phyloP scores from a whole-genome alignment of 2,329 filamentous ascomycete species.

The Epichloe glyceriae region DNA sequence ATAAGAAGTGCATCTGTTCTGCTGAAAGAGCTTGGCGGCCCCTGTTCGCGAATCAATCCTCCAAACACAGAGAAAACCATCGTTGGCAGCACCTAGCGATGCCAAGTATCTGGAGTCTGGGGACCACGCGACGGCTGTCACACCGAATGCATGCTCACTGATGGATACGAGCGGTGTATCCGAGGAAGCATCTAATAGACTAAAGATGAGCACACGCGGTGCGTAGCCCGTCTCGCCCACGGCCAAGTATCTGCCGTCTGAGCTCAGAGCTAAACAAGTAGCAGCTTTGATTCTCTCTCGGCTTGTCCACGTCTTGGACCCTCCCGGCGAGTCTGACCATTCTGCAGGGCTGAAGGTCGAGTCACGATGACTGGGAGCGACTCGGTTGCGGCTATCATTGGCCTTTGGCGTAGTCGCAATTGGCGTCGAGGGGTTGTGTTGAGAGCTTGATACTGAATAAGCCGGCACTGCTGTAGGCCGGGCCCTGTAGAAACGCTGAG shows the following conservation, averaged over 20 bases:
- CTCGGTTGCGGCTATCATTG: conserved; percentile 49
- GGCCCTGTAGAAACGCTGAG: conserved; percentile 83
- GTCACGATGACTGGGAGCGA: conserved; percentile 34
- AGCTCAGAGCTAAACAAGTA: conserved; percentile 78
- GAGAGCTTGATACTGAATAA: conserved; percentile 42
- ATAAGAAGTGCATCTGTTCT: conserved; percentile 83
- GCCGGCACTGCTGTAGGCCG: conserved; percentile 62
- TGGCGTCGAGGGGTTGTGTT: conserved; percentile 35
- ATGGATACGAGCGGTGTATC: conserved; percentile 76
- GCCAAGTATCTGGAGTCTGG: conserved; percentile 76
- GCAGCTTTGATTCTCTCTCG: conserved; percentile 89
- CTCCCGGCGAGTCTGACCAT: conserved; percentile 45
- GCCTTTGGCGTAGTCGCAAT: conserved; percentile 42
- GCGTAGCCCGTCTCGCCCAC: conserved; percentile 94
- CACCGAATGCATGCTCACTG: conserved; percentile 80
- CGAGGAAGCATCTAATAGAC: conserved; percentile 63
- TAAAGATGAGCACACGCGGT: conserved; percentile 83
- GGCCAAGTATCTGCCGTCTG: conserved; percentile 75
- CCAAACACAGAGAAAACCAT: conserved; percentile 92
- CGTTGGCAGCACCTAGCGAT: conserved; percentile 76
- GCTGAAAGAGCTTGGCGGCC: conserved; percentile 63
- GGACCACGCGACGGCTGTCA: conserved; percentile 81
- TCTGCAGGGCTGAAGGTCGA: conserved; percentile 33
- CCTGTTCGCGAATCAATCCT: conserved; percentile 71
- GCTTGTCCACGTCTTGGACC: conserved; percentile 69